Percentiles rank a stretch among this genome's conserved stretches.
Evolutionary conservation across 768 basidiomycete genomes (phyloP).

Genomic region (Russula emetica): DNA sequence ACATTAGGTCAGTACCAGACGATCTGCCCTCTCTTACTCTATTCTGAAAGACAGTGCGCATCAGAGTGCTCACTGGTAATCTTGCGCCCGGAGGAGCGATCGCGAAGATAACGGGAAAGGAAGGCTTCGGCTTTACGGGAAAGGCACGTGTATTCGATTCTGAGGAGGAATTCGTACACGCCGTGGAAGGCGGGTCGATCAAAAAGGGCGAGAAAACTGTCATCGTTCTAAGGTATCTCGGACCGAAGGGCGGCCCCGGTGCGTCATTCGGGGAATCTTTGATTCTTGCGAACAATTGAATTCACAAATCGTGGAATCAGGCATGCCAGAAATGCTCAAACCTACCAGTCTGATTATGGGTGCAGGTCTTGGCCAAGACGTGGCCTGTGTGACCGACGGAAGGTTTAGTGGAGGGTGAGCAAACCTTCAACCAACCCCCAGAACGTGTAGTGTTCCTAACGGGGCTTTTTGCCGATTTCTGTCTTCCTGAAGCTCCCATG

Average conservation of each 20-base stretch:
- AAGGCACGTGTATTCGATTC: constrained; percentile 90
- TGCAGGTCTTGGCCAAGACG: constrained; percentile 91
- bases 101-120: constrained; percentile 95
- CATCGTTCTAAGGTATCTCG: constrained; percentile 90
- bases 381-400: constrained; percentile 96
- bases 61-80: constrained; percentile 85
- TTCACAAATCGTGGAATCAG: constrained; percentile 37
- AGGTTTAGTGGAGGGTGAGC: constrained; percentile 96
- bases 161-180: constrained; percentile 82
- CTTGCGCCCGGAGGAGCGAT: constrained; percentile 95
- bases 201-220: constrained; percentile 97
- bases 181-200: constrained; percentile 84
- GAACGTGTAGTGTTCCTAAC: background rate
- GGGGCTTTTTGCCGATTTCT: constrained; percentile 19
- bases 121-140: constrained; percentile 84
- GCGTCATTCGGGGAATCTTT: constrained; percentile 31
- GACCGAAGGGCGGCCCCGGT: constrained; percentile 96
- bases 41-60: constrained; percentile 1
- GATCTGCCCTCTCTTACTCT: background rate
- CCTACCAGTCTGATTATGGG: constrained; percentile 98
- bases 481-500: constrained; percentile 66
- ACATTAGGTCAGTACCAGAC: constrained; percentile 61
- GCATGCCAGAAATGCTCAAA: constrained; percentile 99
- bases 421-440: background rate
- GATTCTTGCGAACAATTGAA: background rate